Conservation (phyloP, 148 eudicot species). For the Heliamphora exappendiculata region DNA sequence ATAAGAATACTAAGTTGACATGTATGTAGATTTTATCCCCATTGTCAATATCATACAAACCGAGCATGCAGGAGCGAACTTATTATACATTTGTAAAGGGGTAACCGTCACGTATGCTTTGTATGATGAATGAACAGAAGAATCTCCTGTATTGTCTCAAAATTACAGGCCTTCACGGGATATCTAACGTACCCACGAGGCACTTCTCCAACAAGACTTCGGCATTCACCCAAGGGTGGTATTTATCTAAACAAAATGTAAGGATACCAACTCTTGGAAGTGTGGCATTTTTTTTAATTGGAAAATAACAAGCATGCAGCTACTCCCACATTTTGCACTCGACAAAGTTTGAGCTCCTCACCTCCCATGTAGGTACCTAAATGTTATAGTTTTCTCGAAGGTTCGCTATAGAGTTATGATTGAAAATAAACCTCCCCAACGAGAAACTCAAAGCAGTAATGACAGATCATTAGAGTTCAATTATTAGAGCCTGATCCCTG, state of each 20-base stretch:
- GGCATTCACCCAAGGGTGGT: slow-evolving; percentile 98
- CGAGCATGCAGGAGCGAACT: not conserved
- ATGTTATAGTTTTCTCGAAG: no score
- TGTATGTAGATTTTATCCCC: not conserved
- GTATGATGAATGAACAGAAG: not conserved
- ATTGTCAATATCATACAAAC: not conserved
- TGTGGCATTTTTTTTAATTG: not conserved
- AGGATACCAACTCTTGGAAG: slow-evolving; percentile 23
- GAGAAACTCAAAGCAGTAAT: not conserved
- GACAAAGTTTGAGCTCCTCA: not conserved
- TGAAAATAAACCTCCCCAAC: not conserved
- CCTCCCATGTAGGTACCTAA: not conserved
- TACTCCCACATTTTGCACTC: not conserved
- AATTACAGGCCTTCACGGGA: slow-evolving; percentile 16
- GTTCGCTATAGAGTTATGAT: not conserved
- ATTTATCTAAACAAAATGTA: slow-evolving; percentile 51
- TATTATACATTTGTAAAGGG: not conserved
- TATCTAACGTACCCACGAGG: slow-evolving; percentile 73
- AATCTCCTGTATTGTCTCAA: slow-evolving; percentile 1
- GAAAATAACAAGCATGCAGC: not conserved
- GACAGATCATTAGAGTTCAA: not conserved
- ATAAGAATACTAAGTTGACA: not conserved
- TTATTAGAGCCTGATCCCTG: not conserved
- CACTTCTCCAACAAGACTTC: slow-evolving; percentile 87
- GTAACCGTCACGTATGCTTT: slow-evolving; percentile 2